These are phyloP conservation scores for Kwoniella pini DNA, from an alignment of 768 basidiomycete genomes.

Conservation along the genomic window DNA sequence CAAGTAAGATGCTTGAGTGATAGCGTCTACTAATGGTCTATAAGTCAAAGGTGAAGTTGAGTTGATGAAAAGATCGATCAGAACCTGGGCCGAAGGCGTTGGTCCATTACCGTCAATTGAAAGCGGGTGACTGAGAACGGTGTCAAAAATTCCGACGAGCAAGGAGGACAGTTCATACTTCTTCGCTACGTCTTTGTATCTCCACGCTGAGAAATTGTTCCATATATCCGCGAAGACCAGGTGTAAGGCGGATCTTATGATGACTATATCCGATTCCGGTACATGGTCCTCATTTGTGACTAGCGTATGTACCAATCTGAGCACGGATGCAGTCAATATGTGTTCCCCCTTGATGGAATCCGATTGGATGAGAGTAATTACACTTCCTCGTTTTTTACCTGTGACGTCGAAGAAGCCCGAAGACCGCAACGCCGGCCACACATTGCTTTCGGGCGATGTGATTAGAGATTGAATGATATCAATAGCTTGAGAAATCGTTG, in stretches of 20 bases:
- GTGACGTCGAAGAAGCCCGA: conserved; percentile 62
- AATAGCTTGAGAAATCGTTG: conserved; percentile 69
- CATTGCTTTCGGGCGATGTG: conserved; percentile 73
- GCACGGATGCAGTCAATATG: conserved; percentile 63
- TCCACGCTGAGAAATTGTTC: conserved; percentile 83
- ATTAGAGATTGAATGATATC: conserved; percentile 77
- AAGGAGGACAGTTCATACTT: conserved; percentile 77
- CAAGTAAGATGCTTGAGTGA: conserved; percentile 66
- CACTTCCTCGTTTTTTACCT: conserved; percentile 29
- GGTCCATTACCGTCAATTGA: conserved; percentile 11
- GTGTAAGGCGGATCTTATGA: conserved; percentile 62
- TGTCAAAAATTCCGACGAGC: conserved; percentile 67
- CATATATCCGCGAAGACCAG: conserved; percentile 87
- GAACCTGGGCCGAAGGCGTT: conserved; percentile 38
- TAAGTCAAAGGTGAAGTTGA: conserved; percentile 78
- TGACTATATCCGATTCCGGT: conserved; percentile 67
- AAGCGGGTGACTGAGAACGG: conserved; percentile 59
- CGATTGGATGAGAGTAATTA: conserved; percentile 64
- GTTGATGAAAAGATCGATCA: conserved; percentile 71
- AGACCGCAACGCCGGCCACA: conserved; percentile 85
- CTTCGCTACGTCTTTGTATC: conserved; percentile 76
- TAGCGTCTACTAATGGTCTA: conserved; percentile 71
- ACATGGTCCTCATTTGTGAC: conserved; percentile 74
- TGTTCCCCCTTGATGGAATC: conserved; percentile 69
- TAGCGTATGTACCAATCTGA: conserved; percentile 64